Evolutionary conservation across 176 grass and related monocot species (phyloP).

Genomic region (Pontederia paniculata): DNA sequence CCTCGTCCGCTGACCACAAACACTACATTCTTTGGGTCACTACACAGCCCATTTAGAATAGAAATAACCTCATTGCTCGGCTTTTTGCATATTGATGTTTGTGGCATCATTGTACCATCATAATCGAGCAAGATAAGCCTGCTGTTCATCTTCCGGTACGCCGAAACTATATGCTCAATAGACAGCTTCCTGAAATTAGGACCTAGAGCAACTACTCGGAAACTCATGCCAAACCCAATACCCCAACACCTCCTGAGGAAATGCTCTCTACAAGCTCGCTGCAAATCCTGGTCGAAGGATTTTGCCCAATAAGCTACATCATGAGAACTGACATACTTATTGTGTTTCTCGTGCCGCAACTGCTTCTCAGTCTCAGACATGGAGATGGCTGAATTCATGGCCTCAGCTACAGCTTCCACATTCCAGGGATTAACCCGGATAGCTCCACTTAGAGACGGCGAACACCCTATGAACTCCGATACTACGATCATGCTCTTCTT

Average conservation of each 20-base stretch:
- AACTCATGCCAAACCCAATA: constrained; percentile 86
- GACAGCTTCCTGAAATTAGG: constrained; percentile 72
- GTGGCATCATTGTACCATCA: constrained; percentile 68
- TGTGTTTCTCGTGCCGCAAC: constrained; percentile 93
- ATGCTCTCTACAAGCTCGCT: constrained; percentile 85
- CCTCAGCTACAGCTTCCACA: constrained; percentile 68
- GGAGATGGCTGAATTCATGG: constrained; percentile 49
- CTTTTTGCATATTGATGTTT: constrained; percentile 46
- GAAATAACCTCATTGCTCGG: constrained; percentile 65
- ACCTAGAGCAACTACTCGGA: constrained; percentile 70
- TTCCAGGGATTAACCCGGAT: constrained; percentile 90
- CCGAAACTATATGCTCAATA: constrained; percentile 52
- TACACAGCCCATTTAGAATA: constrained; percentile 55
- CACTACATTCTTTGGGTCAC: constrained; percentile 72
- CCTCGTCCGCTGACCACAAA: constrained; percentile 80
- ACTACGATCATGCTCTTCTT: constrained; percentile 75
- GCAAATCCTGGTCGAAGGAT: constrained; percentile 75
- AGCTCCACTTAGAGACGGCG: constrained; percentile 75
- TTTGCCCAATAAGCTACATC: constrained; percentile 78
- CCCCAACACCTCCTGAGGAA: constrained; percentile 73
- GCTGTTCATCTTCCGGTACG: constrained; percentile 31
- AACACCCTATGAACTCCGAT: constrained; percentile 87
- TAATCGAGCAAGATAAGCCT: constrained; percentile 87
- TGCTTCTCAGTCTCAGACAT: constrained; percentile 61
- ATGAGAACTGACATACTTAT: constrained; percentile 86